These are phyloP conservation scores for Vitis rupestris DNA, from an alignment of 164 flowering plant species.

Conservation along the genomic window DNA sequence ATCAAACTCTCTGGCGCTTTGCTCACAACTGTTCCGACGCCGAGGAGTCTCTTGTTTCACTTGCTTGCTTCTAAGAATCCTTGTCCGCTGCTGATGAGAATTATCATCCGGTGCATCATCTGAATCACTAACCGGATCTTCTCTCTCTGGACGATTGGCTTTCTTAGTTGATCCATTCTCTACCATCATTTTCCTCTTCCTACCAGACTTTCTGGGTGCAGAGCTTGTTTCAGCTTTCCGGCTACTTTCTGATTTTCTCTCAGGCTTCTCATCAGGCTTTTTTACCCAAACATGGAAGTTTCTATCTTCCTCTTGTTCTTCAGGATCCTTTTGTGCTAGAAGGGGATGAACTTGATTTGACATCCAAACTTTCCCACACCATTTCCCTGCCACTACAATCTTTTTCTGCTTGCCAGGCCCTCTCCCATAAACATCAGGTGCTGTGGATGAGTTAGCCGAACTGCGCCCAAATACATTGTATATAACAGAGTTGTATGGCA, in stretches of 20 bases:
- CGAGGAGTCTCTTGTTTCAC: slow-evolving; percentile 33
- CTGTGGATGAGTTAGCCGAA: slow-evolving; percentile 35
- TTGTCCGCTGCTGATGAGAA: slow-evolving; percentile 18
- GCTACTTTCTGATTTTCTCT: slow-evolving; percentile 25
- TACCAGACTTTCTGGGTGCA: slow-evolving; percentile 29
- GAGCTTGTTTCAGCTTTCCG: slow-evolving; percentile 16
- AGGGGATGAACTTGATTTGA: slow-evolving; percentile 89
- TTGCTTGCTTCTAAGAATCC: slow-evolving; percentile 26
- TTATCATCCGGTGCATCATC: slow-evolving; percentile 27
- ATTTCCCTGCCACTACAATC: slow-evolving; percentile 78
- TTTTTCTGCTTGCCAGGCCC: slow-evolving; percentile 61
- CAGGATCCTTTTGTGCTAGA: slow-evolving; percentile 44
- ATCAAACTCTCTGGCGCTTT: slow-evolving; percentile 17
- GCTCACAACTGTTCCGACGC: slow-evolving; percentile 11
- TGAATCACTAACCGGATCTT: slow-evolving; percentile 15
- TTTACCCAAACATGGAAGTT: slow-evolving; percentile 19
- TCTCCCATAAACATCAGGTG: slow-evolving; percentile 31
- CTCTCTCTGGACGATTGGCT: slow-evolving; percentile 25
- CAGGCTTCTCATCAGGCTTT: slow-evolving; percentile 35
- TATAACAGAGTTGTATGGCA: slow-evolving; percentile 86
- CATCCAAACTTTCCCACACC: slow-evolving; percentile 99
- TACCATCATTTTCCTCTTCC: slow-evolving; percentile 49
- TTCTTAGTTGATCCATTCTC: slow-evolving; percentile 37
- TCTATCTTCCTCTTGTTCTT: slow-evolving; percentile 33
- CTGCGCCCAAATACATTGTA: slow-evolving; percentile 80